Evolutionary conservation across 139 green algal genomes (phyloP), one percentile per base, ranked within the genome.

Genomic region (Limnomonas spitsbergensis): DNA sequence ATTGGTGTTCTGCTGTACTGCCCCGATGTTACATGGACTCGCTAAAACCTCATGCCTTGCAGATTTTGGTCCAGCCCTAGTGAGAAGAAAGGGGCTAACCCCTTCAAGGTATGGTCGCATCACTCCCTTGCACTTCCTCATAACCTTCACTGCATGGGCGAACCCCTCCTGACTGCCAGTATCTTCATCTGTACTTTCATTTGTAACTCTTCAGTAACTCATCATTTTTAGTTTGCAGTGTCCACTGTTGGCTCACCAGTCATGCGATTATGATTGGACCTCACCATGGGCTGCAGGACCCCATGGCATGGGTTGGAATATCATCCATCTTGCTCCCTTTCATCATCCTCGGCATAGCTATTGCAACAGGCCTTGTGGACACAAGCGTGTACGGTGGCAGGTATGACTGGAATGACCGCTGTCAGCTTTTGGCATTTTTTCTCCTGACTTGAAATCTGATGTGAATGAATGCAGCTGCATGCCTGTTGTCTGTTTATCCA

Each of bases 251-350:
- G 47, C 47, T 20, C 20, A 61, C 14, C 14, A 61, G 14, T 61
- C 47, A 61, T 61, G 47, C 20, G 14, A 29, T 61, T 20, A 61
- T 61, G n/a, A n/a, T n/a, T n/a, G n/a, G n/a, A n/a, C n/a, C n/a
- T n/a, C n/a, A n/a, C 47, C 47, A 61, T 61, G 47, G 47, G 14
- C 47, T 61, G 20, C 47, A 61, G 47, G 47, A 61, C 20, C 47
- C 47, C 14, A 29, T 61, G 47, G 47, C 47, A 14, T 29, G 14
- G 20, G 20, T 61, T 52, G 81, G 81, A 52, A 71, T 86, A 3
- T 31, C 80, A 0, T 78, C 85, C 38, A 90, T 90, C 78, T 72
- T 90, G 70, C 80, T 88, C 42, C 85, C 85, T 47, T 90, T 90
- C 77, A 74, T 86, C 35, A 69, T 90, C 1, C 66, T 90, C 32